phyloP scores from a whole-genome alignment of 352 stramenopile species.

The Globisporangium takayamanum region DNA sequence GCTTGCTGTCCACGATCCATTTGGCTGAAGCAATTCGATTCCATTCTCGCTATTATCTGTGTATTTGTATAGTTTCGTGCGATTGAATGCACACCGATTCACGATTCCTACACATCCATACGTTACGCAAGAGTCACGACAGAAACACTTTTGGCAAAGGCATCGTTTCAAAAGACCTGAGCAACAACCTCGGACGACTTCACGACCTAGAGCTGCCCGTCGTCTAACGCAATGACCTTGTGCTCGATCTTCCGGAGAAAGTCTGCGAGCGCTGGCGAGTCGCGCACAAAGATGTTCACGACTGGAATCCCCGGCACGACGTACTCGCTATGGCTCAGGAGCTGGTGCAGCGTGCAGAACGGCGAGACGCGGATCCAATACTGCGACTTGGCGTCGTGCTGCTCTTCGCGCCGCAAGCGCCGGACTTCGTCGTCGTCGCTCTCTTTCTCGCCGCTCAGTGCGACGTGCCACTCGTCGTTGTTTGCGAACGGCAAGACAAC shows the following conservation, averaged over 20 bases:
- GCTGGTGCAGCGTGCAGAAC: conserved; percentile 69
- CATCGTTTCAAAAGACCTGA: not conserved
- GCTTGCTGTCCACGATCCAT: not conserved
- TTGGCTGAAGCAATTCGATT: not conserved
- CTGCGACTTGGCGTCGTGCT: conserved; percentile 72
- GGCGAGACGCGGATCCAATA: conserved; percentile 73
- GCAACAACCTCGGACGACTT: no score
- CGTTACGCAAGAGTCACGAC: not conserved
- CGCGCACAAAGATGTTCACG: conserved; percentile 78
- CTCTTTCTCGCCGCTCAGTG: conserved; percentile 68
- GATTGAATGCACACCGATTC: not conserved
- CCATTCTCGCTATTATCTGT: not conserved
- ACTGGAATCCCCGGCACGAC: conserved; percentile 81
- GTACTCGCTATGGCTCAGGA: conserved; percentile 70
- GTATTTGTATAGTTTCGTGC: not conserved
- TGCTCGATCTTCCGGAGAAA: conserved; percentile 67
- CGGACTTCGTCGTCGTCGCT: conserved; percentile 55
- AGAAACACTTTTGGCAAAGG: no score
- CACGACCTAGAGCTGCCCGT: conserved; percentile 13
- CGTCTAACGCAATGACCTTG: conserved; percentile 44
- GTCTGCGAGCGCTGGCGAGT: conserved; percentile 47
- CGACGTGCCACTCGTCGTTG: conserved; percentile 70
- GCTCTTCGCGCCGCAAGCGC: conserved; percentile 57
- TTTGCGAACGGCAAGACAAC: conserved; percentile 61
- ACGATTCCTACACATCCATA: not conserved